Conservation (phyloP, 2,329 filamentous ascomycete genomes). For the Chrysosporium queenslandicum region DNA sequence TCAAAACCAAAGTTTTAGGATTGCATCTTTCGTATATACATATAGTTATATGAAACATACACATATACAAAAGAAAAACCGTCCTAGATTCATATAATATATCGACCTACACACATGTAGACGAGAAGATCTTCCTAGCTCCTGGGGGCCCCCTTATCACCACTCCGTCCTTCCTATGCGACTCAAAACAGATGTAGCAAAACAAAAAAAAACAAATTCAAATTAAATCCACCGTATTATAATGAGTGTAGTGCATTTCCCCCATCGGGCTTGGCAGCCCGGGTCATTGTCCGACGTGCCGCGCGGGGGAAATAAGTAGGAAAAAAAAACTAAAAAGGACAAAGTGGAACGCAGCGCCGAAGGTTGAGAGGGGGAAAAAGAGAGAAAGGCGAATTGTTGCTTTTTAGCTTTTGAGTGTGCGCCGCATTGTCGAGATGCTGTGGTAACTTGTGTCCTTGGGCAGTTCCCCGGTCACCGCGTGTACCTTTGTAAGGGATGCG, state of each 20-base stretch:
- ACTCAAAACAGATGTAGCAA: too few species aligned
- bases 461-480: not conserved
- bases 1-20: not conserved
- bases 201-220: not conserved
- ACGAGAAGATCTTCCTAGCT: not conserved
- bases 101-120: not conserved
- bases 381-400: not conserved
- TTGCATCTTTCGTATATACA: not conserved
- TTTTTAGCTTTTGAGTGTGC: not conserved
- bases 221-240: not conserved
- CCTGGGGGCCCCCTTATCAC: not conserved
- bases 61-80: not conserved
- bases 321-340: not conserved
- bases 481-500: not conserved
- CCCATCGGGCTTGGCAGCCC: not conserved
- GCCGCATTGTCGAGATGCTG: not conserved
- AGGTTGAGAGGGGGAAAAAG: not conserved
- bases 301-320: too few species aligned
- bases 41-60: not conserved
- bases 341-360: not conserved
- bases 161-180: not conserved
- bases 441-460: not conserved
- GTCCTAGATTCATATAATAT: not conserved
- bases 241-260: not conserved
- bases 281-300: too few species aligned